Conservation (phyloP, 192 early-diverging fungal genomes). For the Podila clonocystis region DNA sequence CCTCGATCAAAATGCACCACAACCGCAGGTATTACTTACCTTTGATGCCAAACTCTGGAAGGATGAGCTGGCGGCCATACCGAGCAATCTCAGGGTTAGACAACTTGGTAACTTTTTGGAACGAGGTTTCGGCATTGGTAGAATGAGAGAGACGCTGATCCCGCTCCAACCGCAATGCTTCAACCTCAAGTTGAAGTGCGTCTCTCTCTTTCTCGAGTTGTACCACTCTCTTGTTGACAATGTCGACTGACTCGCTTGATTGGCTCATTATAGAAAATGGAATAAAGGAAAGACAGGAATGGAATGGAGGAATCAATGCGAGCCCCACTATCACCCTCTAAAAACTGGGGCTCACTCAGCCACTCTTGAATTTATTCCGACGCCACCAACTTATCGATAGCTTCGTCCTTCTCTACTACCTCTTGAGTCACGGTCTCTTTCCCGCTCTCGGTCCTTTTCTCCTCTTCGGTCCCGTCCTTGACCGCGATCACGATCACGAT, state of each 20-base stretch:
- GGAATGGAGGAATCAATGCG: no score
- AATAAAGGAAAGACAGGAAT: no score
- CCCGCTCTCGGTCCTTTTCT: no score
- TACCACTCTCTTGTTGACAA: no score
- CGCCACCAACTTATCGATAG: no score
- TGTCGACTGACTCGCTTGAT: no score
- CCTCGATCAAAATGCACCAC: not conserved
- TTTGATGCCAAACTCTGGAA: constrained; percentile 78
- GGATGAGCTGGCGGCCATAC: constrained; percentile 87
- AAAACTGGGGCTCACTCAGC: no score
- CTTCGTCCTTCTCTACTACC: no score
- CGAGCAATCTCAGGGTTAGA: constrained; percentile 80
- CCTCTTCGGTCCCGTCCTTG: not conserved
- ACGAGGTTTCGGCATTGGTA: not conserved
- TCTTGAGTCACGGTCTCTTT: no score
- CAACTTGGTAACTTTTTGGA: constrained; percentile 51
- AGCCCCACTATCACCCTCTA: no score
- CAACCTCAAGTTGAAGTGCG: constrained; percentile 19
- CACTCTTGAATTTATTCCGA: no score
- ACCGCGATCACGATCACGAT: not conserved
- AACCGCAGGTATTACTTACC: constrained; percentile 51
- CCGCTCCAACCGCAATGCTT: constrained; percentile 24
- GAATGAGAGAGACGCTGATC: not conserved
- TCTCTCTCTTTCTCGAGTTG: constrained; percentile 19
- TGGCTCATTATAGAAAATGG: no score